These are phyloP conservation scores for Agrocybe pediades DNA, from an alignment of 768 basidiomycete genomes.

Conservation along the genomic window DNA sequence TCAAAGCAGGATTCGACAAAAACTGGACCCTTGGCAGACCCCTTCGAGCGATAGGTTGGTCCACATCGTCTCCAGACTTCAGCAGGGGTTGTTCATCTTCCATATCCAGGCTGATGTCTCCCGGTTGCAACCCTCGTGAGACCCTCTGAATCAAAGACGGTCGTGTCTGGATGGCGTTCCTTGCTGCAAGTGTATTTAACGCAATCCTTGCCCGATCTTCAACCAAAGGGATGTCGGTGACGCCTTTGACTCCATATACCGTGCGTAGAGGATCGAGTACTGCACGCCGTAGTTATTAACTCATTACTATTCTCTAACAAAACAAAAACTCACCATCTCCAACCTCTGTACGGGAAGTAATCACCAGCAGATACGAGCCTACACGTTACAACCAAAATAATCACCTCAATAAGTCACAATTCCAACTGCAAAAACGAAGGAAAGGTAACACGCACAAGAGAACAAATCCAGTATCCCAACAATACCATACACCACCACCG, in stretches of 20 bases:
- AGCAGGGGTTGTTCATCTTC: slow-evolving; percentile 13
- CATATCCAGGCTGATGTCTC: slow-evolving; percentile 16
- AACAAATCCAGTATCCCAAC: slow-evolving; percentile 75
- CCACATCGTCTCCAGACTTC: neutral
- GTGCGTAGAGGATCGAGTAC: slow-evolving; percentile 65
- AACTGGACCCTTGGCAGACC: slow-evolving; percentile 54
- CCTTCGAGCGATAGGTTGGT: slow-evolving; percentile 12
- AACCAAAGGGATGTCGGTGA: slow-evolving; percentile 71
- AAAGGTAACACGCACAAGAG: slow-evolving; percentile 50
- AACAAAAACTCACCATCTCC: slow-evolving; percentile 59
- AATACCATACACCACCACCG: slow-evolving; percentile 72
- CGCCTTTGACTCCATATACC: slow-evolving; percentile 69
- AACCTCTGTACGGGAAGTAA: slow-evolving; percentile 61
- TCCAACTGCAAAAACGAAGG: slow-evolving; percentile 1
- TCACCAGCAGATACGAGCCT: slow-evolving; percentile 80
- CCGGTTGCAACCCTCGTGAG: slow-evolving; percentile 1
- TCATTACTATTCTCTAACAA: neutral
- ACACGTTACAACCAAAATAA: slow-evolving; percentile 3
- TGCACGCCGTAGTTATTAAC: slow-evolving; percentile 27
- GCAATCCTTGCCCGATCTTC: slow-evolving; percentile 60
- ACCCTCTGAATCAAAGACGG: slow-evolving; percentile 43
- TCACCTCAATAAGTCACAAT: slow-evolving; percentile 9
- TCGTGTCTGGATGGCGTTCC: slow-evolving; percentile 44
- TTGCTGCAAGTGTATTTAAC: slow-evolving; percentile 53
- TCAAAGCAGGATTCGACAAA: slow-evolving; percentile 42